Evolutionary conservation across 306 rosid species (phyloP), one percentile per base, ranked within the genome.

Genomic region (Quillaja saponaria): DNA sequence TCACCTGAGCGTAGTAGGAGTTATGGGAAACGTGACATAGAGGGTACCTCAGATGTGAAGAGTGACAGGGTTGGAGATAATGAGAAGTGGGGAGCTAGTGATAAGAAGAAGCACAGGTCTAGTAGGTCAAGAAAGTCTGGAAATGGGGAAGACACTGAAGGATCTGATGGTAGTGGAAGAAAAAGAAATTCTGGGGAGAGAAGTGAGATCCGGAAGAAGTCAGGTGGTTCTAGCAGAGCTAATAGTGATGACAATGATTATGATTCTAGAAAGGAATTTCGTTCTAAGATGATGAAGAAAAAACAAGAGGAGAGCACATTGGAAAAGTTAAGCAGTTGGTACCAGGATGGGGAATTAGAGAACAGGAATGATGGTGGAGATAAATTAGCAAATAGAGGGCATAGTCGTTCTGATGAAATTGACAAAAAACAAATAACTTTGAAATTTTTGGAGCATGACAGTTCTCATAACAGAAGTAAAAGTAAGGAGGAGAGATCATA

Each of bases 271-370:
- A 87, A 71, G 57, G 95, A 82, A 42, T 58, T 34, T 0, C 86
- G 84, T 2, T 73, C 85, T 19, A 94, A 83, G 76, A 84, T 83
- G 58, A 19, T 71, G 48, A 92, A 81, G 83, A 89, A 80, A 79
- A 89, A 86, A 51, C 95, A 82, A 69, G 99, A 89, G 71, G 95
- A 89, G 78, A 94, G 88, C 67, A 83, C 95, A 33, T 77, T 94
- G 86, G 99, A 94, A 51, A 94, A 87, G 75, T 45, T 94, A 47
- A 87, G 97, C 39, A 94, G 86, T 76, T 94, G 88, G 87, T 94
- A 94, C 46, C 95, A 86, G 80, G 98, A 91, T 64, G 97, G 96
- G 25, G 96, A 89, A 50, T 76, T 77, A 37, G 99, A 89, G 67
- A 71, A 19, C 68, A 86, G 62, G 84, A 78, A 81, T 40, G 86